A percentile compares a stretch with the other conserved stretches of the same genome.
Evolutionary conservation across 2,329 filamentous ascomycete species (phyloP).

Genomic region (Didymella segeticola): DNA sequence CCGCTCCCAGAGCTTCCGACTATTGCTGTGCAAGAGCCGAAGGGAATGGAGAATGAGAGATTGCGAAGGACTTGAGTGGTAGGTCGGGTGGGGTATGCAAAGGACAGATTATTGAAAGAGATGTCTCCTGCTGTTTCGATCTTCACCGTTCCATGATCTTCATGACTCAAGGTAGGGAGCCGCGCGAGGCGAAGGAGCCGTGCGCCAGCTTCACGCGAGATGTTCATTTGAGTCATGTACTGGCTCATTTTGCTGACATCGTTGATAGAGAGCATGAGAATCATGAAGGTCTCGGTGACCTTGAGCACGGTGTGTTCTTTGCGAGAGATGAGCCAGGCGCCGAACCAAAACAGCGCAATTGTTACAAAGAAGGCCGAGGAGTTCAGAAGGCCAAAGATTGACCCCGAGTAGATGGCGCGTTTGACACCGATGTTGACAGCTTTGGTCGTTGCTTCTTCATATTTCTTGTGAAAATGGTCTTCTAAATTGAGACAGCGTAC

Average conservation of each 20-base stretch:
- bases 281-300: slow-evolving; percentile 77
- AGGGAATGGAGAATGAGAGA: slow-evolving; percentile 69
- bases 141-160: slow-evolving; percentile 59
- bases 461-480: slow-evolving; percentile 70
- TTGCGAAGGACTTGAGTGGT: slow-evolving; percentile 63
- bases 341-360: slow-evolving; percentile 86
- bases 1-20: slow-evolving; percentile 88
- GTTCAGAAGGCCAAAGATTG: slow-evolving; percentile 80
- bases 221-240: slow-evolving; percentile 81
- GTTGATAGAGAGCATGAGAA: slow-evolving; percentile 83
- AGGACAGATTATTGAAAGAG: slow-evolving; percentile 68
- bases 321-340: slow-evolving; percentile 66
- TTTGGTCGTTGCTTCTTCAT: slow-evolving; percentile 58
- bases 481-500: slow-evolving; percentile 80
- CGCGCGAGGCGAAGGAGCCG: slow-evolving; percentile 74
- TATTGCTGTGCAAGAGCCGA: slow-evolving; percentile 74
- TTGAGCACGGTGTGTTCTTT: slow-evolving; percentile 60
- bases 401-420: slow-evolving; percentile 70
- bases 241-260: slow-evolving; percentile 73
- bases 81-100: slow-evolving; percentile 71
- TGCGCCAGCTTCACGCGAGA: slow-evolving; percentile 73
- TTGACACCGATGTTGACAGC: slow-evolving; percentile 68
- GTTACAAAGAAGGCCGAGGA: slow-evolving; percentile 73
- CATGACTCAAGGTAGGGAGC: slow-evolving; percentile 65
- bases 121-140: slow-evolving; percentile 60